Conservation (phyloP, 345 rosid genomes). For the Trapa incisa region DNA sequence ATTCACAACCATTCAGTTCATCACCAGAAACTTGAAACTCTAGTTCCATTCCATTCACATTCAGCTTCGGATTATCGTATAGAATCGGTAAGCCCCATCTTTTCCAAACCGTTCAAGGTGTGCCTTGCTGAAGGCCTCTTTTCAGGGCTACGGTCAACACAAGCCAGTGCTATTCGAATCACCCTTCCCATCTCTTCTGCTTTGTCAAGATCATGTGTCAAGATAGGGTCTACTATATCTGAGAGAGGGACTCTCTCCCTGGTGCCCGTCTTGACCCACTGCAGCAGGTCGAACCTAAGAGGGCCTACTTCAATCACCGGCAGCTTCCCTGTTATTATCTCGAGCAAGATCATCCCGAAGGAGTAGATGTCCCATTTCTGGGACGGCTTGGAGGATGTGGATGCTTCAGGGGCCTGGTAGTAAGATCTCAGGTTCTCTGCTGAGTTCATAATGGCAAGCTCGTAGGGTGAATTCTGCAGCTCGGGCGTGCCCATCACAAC, state of each 20-base stretch:
- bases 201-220: slow-evolving; percentile 34
- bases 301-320: slow-evolving; percentile 36
- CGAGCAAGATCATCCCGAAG: slow-evolving; percentile 70
- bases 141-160: slow-evolving; percentile 51
- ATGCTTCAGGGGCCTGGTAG: slow-evolving; percentile 76
- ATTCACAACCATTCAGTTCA: slow-evolving; percentile 9
- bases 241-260: slow-evolving; percentile 48
- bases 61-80: not conserved
- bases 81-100: slow-evolving; percentile 12
- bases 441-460: slow-evolving; percentile 21
- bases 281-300: slow-evolving; percentile 43
- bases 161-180: slow-evolving; percentile 48
- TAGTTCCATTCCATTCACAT: not conserved
- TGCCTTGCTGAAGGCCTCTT: slow-evolving; percentile 68
- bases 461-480: slow-evolving; percentile 37
- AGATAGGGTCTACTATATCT: slow-evolving; percentile 55
- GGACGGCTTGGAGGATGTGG: slow-evolving; percentile 55
- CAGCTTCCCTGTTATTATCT: slow-evolving; percentile 59
- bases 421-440: slow-evolving; percentile 28
- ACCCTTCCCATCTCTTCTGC: slow-evolving; percentile 48
- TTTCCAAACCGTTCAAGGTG: slow-evolving; percentile 41
- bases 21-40: not conserved
- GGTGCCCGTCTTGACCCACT: slow-evolving; percentile 56
- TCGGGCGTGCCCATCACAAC: slow-evolving; percentile 21
- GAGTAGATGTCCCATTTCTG: slow-evolving; percentile 97